phyloP scores from a whole-genome alignment of 345 rosid genomes.

The Linum usitatissimum region DNA sequence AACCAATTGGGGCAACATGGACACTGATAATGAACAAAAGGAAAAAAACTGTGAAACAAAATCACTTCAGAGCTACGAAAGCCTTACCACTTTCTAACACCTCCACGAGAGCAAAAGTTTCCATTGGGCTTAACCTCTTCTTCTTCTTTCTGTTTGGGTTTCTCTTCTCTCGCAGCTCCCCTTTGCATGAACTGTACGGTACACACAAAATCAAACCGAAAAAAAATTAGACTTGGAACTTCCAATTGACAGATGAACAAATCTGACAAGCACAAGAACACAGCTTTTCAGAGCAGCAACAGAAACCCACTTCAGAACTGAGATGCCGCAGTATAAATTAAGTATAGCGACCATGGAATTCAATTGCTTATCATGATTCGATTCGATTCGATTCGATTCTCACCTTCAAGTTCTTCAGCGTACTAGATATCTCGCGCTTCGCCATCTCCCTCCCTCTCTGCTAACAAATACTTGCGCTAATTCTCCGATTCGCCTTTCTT shows the following conservation, averaged over 20 bases:
- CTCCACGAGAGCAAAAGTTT: slow-evolving; percentile 28
- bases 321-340: too few species aligned
- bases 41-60: neutral
- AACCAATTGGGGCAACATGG: too few species aligned
- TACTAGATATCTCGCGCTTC: slow-evolving; percentile 77
- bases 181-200: slow-evolving; percentile 75
- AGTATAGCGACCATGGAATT: slow-evolving; percentile 5
- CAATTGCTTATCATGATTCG: slow-evolving; percentile 13
- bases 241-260: neutral
- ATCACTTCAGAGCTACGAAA: neutral
- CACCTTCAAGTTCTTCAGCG: slow-evolving; percentile 83
- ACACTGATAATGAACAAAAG: neutral
- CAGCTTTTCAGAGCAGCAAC: neutral
- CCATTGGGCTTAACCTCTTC: slow-evolving; percentile 46
- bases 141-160: slow-evolving; percentile 37
- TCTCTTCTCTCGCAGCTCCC: slow-evolving; percentile 52
- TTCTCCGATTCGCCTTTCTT: neutral
- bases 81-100: slow-evolving; percentile 57
- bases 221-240: neutral
- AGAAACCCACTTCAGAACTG: too few species aligned
- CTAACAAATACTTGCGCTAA: neutral
- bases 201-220: neutral
- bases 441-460: slow-evolving; percentile 31
- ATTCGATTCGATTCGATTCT: slow-evolving; percentile 14
- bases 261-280: neutral